A percentile compares a stretch with the other conserved stretches of the same genome.
phyloP scores from a whole-genome alignment of 805 yeast species.

The Saccharomycopsis sp. region DNA sequence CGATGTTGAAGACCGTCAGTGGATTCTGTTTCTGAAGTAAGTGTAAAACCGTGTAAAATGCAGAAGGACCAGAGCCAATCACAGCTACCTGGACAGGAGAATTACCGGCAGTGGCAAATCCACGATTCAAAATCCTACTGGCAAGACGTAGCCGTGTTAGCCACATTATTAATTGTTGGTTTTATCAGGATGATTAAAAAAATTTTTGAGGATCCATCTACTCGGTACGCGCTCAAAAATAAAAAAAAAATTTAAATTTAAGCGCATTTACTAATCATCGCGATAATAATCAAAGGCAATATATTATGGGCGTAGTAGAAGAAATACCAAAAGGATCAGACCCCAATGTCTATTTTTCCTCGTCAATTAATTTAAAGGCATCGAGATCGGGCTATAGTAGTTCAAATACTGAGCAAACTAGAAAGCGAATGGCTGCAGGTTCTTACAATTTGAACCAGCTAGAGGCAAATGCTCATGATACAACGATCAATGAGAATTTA shows the following conservation, averaged over 20 bases:
- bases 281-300: too few relatives aligned
- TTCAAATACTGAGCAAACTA: conserved; percentile 15
- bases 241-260: too few relatives aligned
- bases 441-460: conserved; percentile 19
- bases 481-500: conserved; percentile 14
- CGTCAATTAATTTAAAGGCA: conserved; percentile 21
- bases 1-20: conserved; percentile 23
- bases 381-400: conserved; percentile 20
- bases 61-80: conserved; percentile 95
- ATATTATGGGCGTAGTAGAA: conserved; percentile 20
- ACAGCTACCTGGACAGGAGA: conserved; percentile 45
- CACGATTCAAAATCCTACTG: too few relatives aligned
- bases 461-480: conserved; percentile 19
- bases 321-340: conserved; percentile 21
- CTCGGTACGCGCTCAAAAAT: too few relatives aligned
- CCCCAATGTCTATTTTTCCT: conserved; percentile 21
- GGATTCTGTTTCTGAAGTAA: conserved; percentile 43
- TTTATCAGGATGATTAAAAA: too few relatives aligned
- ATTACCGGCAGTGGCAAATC: too few relatives aligned
- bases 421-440: conserved; percentile 22
- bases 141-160: too few relatives aligned
- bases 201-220: too few relatives aligned
- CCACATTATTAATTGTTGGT: too few relatives aligned
- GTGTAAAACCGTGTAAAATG: conserved; percentile 81
- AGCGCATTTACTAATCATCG: too few relatives aligned